A percentile compares a stretch with the other conserved stretches of the same genome.
Conservation (phyloP, 192 early-diverging fungal genomes). For the Spizellomyces punctatus region DNA sequence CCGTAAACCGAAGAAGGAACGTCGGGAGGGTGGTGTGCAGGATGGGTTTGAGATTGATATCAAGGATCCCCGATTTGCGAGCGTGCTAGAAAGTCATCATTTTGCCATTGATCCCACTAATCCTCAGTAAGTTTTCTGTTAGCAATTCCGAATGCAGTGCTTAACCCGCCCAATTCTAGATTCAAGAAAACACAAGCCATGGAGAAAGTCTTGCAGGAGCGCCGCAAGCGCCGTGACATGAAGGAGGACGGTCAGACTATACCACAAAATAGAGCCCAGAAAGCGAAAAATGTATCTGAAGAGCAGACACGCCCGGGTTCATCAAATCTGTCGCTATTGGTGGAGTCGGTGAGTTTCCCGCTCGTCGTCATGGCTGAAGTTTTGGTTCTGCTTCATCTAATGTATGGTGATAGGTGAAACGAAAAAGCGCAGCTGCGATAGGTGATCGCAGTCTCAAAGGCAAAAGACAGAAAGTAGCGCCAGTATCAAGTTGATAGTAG, state of each 20-base stretch:
- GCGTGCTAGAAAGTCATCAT: constrained; percentile 76
- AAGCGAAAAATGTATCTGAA: not conserved
- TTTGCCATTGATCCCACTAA: constrained; percentile 97
- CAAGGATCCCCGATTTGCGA: constrained; percentile 82
- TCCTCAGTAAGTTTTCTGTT: constrained; percentile 62
- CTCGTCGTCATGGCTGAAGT: too few species aligned
- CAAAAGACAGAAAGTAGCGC: constrained; percentile 20
- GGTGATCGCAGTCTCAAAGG: constrained; percentile 14
- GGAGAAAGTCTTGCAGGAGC: constrained; percentile 64
- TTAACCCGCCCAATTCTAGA: constrained; percentile 29
- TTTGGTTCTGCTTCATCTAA: too few species aligned
- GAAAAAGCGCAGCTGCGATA: constrained; percentile 35
- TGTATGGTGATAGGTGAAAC: constrained; percentile 26
- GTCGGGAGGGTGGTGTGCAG: constrained; percentile 56
- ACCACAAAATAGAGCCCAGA: not conserved
- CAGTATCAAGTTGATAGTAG: not conserved
- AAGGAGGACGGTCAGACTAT: not conserved
- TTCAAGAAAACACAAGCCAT: constrained; percentile 86
- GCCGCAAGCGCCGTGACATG: constrained; percentile 22
- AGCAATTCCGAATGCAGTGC: not conserved
- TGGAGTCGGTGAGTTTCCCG: not conserved
- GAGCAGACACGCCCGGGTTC: too few species aligned
- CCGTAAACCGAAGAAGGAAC: constrained; percentile 50
- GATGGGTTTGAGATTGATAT: constrained; percentile 90
- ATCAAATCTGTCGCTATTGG: not conserved